Conservation (phyloP, 2,329 filamentous ascomycete species). For the Trichoderma oligosporum region DNA sequence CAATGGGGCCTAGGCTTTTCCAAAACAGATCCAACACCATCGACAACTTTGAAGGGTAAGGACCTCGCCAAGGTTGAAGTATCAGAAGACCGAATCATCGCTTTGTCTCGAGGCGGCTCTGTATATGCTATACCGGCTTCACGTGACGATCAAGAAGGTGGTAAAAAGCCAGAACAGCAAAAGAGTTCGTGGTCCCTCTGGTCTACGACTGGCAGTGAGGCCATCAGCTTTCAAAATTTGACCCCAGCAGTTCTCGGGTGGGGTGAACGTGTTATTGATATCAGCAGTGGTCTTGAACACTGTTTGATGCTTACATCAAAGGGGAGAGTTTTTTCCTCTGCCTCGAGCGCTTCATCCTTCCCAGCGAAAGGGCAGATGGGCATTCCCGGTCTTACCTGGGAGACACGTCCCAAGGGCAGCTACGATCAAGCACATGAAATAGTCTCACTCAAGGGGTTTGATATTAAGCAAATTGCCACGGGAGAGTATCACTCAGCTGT, state of each 20-base stretch:
- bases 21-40: constrained; percentile 58
- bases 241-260: constrained; percentile 61
- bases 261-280: constrained; percentile 69
- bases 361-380: constrained; percentile 84
- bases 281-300: constrained; percentile 80
- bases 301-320: constrained; percentile 77
- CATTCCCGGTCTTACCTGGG: constrained; percentile 76
- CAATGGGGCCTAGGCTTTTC: constrained; percentile 87
- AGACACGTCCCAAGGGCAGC: constrained; percentile 68
- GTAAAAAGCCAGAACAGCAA: constrained; percentile 58
- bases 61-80: constrained; percentile 72
- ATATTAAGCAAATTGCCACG: constrained; percentile 70
- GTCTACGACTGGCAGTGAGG: constrained; percentile 37
- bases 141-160: constrained; percentile 63
- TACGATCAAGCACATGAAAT: constrained; percentile 84
- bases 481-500: constrained; percentile 85
- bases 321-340: constrained; percentile 86
- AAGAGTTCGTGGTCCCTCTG: constrained; percentile 68
- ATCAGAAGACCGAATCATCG: constrained; percentile 79
- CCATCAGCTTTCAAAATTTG: constrained; percentile 68
- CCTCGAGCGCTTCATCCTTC: constrained; percentile 71
- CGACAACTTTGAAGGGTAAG: constrained; percentile 73
- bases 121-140: constrained; percentile 84
- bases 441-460: constrained; percentile 63
- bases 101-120: constrained; percentile 66